Evolutionary conservation across 257 asterid species (phyloP).

Genomic region (Coffea canephora): DNA sequence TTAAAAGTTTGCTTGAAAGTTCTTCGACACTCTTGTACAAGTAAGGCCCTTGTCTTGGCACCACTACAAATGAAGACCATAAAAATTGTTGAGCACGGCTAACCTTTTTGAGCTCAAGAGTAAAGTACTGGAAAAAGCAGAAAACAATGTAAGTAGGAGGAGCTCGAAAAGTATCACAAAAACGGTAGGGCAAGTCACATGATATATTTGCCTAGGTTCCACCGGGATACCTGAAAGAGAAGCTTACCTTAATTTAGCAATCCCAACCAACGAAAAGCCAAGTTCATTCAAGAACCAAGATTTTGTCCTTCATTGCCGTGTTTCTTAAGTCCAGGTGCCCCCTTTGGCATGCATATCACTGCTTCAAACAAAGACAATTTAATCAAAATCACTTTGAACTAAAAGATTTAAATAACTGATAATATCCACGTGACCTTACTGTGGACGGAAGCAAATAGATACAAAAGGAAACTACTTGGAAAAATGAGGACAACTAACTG

Average conservation of each 20-base stretch:
- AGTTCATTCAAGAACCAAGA: background rate
- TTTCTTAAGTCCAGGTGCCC: background rate
- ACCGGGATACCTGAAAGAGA: background rate
- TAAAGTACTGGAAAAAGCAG: background rate
- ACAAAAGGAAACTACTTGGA: background rate
- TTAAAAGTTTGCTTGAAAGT: background rate
- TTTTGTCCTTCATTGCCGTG: background rate
- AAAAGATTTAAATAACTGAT: background rate
- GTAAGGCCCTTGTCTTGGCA: background rate
- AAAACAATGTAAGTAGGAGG: background rate
- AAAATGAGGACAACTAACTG: background rate
- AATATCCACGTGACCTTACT: background rate
- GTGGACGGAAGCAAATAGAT: background rate
- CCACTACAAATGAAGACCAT: background rate
- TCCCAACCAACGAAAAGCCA: background rate
- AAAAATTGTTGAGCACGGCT: background rate
- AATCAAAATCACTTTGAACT: background rate
- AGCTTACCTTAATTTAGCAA: background rate
- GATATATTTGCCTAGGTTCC: background rate
- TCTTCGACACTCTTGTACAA: background rate
- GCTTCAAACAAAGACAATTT: background rate
- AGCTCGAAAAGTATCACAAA: background rate
- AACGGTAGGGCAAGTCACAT: background rate
- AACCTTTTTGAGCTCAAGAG: background rate
- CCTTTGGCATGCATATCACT: background rate